These are phyloP conservation scores for Irpex sp. DNA, from an alignment of 1,284 basidiomycete species.

Conservation along the genomic window DNA sequence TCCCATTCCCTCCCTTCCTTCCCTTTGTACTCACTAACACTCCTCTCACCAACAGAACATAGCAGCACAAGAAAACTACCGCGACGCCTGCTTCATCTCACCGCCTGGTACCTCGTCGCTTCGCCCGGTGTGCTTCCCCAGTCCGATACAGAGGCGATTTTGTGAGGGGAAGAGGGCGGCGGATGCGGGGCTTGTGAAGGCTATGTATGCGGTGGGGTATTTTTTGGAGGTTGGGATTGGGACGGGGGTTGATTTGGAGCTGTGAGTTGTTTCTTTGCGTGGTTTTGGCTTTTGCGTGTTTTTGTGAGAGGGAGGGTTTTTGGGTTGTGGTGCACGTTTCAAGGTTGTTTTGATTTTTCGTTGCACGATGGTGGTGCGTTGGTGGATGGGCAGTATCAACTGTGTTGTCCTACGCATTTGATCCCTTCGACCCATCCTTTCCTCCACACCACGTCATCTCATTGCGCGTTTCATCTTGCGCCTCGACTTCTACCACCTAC, in stretches of 20 bases:
- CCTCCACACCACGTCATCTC: no score
- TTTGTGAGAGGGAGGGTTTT: no score
- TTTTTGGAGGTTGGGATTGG: conserved; percentile 95
- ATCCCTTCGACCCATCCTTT: no score
- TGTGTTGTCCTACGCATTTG: no score
- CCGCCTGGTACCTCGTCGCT: conserved; percentile 98
- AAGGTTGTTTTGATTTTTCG: no score
- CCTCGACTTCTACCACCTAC: no score
- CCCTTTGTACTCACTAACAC: background rate
- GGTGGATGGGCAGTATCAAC: no score
- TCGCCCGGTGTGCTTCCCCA: conserved; percentile 97
- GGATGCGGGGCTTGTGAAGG: conserved; percentile 86
- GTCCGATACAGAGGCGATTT: conserved; percentile 95
- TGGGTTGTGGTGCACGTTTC: no score
- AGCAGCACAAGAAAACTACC: conserved; percentile 95
- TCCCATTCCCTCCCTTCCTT: background rate
- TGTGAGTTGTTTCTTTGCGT: conserved; percentile 53
- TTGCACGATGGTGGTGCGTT: no score
- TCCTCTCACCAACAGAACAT: conserved; percentile 65
- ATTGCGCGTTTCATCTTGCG: no score
- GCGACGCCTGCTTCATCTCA: conserved; percentile 98
- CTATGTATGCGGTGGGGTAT: conserved; percentile 97
- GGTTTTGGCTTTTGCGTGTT: no score
- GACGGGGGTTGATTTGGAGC: conserved; percentile 60
- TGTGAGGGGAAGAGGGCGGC: conserved; percentile 93